phyloP scores from a whole-genome alignment of 1,284 basidiomycete genomes.

The Boletus subluridellus region DNA sequence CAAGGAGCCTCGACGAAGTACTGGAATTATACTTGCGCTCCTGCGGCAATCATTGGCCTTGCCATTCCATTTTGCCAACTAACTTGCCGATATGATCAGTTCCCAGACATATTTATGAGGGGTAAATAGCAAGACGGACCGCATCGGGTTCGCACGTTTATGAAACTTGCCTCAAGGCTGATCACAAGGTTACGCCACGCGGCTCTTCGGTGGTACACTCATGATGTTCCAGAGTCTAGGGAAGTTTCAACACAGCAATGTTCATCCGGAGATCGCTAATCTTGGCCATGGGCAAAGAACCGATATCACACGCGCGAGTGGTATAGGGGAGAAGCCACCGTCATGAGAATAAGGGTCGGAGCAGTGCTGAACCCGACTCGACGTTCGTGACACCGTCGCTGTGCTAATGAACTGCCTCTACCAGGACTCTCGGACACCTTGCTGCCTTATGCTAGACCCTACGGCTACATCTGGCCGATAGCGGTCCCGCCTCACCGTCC shows the following conservation, averaged over 20 bases:
- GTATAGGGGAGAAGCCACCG: neutral
- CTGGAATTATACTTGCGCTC: too few species aligned
- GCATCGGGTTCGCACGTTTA: too few species aligned
- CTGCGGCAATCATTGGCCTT: too few species aligned
- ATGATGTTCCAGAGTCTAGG: neutral
- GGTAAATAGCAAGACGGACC: too few species aligned
- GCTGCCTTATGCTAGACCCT: neutral
- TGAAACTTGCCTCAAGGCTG: too few species aligned
- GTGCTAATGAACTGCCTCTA: neutral
- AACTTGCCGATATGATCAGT: too few species aligned
- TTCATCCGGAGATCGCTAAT: neutral
- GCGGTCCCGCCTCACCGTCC: neutral
- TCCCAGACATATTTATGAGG: too few species aligned
- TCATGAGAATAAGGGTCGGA: slow-evolving; percentile 5
- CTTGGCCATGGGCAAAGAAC: neutral
- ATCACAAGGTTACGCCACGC: neutral
- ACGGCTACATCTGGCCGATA: slow-evolving; percentile 6
- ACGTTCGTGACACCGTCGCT: neutral
- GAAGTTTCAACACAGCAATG: neutral
- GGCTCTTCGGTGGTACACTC: neutral
- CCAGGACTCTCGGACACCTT: neutral
- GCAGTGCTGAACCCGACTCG: neutral
- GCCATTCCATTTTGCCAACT: too few species aligned
- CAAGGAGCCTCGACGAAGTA: too few species aligned
- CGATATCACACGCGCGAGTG: neutral